Evolutionary conservation across 495 filamentous ascomycete species (phyloP).

Genomic region (Platismatia glauca): DNA sequence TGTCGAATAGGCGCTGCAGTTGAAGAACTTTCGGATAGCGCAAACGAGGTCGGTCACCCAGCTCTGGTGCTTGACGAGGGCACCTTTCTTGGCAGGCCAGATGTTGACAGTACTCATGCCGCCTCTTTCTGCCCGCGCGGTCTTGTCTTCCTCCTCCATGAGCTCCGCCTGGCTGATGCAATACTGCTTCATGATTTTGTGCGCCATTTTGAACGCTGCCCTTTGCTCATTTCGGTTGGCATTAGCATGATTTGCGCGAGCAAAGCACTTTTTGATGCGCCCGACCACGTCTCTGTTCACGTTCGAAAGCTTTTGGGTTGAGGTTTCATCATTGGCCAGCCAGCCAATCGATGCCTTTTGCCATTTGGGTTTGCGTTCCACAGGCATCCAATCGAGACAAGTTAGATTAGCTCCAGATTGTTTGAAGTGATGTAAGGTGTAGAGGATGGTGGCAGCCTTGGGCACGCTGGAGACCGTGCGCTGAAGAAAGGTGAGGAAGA

Average conservation of each 20-base stretch:
- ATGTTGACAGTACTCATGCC: constrained; percentile 20
- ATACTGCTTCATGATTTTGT: constrained; percentile 27
- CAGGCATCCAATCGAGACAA: not conserved
- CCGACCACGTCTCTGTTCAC: constrained; percentile 19
- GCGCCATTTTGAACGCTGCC: constrained; percentile 27
- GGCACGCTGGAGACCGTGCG: not conserved
- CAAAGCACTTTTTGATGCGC: constrained; percentile 30
- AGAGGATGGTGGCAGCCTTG: too few relatives aligned
- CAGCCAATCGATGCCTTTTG: constrained; percentile 6
- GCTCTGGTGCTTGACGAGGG: constrained; percentile 6
- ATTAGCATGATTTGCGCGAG: constrained; percentile 24
- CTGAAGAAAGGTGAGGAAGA: too few relatives aligned
- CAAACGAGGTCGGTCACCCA: constrained; percentile 13
- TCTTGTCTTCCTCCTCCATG: constrained; percentile 20
- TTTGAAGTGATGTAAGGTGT: not conserved
- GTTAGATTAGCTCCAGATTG: not conserved
- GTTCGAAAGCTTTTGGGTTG: not conserved
- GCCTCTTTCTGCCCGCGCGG: constrained; percentile 22
- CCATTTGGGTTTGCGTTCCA: not conserved
- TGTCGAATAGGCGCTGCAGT: constrained; percentile 20
- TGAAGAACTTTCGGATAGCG: constrained; percentile 20
- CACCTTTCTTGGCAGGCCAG: constrained; percentile 7
- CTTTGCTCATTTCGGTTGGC: constrained; percentile 25
- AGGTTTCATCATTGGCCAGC: constrained; percentile 5
- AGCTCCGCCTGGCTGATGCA: constrained; percentile 27